A percentile compares a stretch with the other conserved stretches of the same genome.
phyloP scores from a whole-genome alignment of 2,329 filamentous ascomycete species.

The Reticulascus tulasneorum region DNA sequence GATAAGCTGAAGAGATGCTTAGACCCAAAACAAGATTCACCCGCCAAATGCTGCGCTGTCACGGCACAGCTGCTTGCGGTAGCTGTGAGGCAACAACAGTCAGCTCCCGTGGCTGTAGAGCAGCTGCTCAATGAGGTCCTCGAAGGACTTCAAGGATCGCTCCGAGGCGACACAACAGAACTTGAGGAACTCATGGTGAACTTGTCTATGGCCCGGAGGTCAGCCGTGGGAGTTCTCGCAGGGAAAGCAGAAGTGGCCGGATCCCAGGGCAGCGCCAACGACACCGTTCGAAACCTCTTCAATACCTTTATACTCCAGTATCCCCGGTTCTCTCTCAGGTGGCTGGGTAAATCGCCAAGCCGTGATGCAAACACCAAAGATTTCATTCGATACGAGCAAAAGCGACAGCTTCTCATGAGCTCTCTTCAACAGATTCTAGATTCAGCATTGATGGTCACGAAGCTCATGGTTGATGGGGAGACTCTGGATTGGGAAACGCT shows the following conservation, averaged over 20 bases:
- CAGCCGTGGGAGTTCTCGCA: constrained; percentile 44
- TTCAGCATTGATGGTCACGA: constrained; percentile 54
- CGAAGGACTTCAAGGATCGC: constrained; percentile 51
- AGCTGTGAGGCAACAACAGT: constrained; percentile 46
- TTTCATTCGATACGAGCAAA: constrained; percentile 57
- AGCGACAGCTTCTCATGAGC: constrained; percentile 48
- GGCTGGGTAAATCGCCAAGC: constrained; percentile 55
- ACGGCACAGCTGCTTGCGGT: constrained; percentile 53
- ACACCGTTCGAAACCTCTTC: constrained; percentile 32
- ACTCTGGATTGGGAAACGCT: constrained; percentile 49
- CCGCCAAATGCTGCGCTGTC: constrained; percentile 47
- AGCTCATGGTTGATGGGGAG: constrained; percentile 44
- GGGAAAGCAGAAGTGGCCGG: neutral
- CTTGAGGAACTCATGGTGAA: constrained; percentile 58
- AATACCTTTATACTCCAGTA: constrained; percentile 55
- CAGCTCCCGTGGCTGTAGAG: constrained; percentile 26
- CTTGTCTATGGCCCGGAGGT: constrained; percentile 51
- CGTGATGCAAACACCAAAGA: constrained; percentile 52
- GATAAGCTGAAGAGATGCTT: constrained; percentile 37
- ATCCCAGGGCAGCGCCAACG: too few species aligned
- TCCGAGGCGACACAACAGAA: constrained; percentile 56
- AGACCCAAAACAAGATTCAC: constrained; percentile 37
- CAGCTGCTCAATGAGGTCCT: constrained; percentile 44
- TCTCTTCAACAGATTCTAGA: constrained; percentile 56
- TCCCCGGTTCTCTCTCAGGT: constrained; percentile 57